phyloP scores from a whole-genome alignment of 352 stramenopile species.

The Plasmopara viticola region DNA sequence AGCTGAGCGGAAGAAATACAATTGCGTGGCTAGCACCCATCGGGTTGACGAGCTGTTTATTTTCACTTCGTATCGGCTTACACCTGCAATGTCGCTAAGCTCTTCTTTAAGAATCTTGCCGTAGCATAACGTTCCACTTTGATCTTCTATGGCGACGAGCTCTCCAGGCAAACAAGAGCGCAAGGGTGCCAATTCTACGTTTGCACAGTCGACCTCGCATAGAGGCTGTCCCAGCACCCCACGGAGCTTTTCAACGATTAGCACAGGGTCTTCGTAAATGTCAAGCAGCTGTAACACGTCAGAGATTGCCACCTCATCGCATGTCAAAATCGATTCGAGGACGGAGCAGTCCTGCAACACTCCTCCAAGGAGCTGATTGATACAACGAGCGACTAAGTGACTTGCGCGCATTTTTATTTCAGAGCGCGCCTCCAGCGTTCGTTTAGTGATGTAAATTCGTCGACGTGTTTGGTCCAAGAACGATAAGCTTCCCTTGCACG shows the following conservation, averaged over 20 bases:
- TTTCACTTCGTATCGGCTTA: slow-evolving; percentile 61
- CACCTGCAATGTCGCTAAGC: slow-evolving; percentile 22
- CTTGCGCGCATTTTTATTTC: slow-evolving; percentile 34
- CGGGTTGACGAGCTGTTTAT: slow-evolving; percentile 32
- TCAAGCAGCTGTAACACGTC: slow-evolving; percentile 48
- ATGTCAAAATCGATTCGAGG: slow-evolving; percentile 60
- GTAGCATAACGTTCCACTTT: slow-evolving; percentile 43
- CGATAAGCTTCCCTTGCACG: slow-evolving; percentile 40
- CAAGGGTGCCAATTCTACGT: slow-evolving; percentile 56
- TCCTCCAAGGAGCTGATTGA: slow-evolving; percentile 64
- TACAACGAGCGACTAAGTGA: slow-evolving; percentile 54
- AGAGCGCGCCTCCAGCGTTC: slow-evolving; percentile 25
- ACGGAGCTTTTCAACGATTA: slow-evolving; percentile 66
- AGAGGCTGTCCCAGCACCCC: slow-evolving; percentile 50
- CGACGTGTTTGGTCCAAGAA: slow-evolving; percentile 41
- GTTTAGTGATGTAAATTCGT: slow-evolving; percentile 49
- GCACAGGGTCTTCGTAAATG: slow-evolving; percentile 50
- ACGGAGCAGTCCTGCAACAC: slow-evolving; percentile 55
- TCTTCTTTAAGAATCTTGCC: slow-evolving; percentile 50
- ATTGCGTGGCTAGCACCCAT: slow-evolving; percentile 47
- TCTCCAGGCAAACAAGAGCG: slow-evolving; percentile 64
- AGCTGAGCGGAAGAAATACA: slow-evolving; percentile 69
- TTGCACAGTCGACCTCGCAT: slow-evolving; percentile 34
- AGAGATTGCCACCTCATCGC: slow-evolving; percentile 42
- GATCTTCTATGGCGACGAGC: slow-evolving; percentile 51